Conservation (phyloP, 164 flowering plant genomes). For the Tetrastigma voinierianum region DNA sequence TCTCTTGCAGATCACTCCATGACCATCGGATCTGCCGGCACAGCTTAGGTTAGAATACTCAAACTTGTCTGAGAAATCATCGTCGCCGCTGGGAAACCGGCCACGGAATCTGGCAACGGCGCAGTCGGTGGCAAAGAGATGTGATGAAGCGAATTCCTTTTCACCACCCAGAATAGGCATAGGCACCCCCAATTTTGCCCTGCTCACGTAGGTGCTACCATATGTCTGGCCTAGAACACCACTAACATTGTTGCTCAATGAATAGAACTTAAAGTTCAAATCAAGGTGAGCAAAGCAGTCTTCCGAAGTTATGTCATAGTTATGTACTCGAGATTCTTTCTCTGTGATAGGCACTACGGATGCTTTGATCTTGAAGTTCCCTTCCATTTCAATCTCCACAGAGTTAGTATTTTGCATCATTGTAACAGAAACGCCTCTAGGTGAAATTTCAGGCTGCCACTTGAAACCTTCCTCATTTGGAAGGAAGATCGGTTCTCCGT, state of each 20-base stretch:
- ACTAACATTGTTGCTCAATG: conserved; percentile 39
- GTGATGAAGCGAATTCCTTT: conserved; percentile 35
- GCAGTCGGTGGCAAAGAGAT: conserved; percentile 50
- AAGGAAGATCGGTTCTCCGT: conserved; percentile 37
- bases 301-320: conserved; percentile 49
- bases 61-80: background rate
- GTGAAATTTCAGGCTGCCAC: conserved; percentile 26
- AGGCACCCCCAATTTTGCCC: conserved; percentile 38
- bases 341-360: conserved; percentile 56
- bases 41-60: conserved; percentile 28
- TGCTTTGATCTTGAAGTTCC: conserved; percentile 49
- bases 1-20: conserved; percentile 50
- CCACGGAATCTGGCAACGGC: conserved; percentile 32
- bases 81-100: background rate
- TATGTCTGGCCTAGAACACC: conserved; percentile 68
- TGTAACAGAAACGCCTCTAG: conserved; percentile 20
- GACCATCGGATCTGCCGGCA: conserved; percentile 33
- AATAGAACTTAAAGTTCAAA: conserved; percentile 55
- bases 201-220: conserved; percentile 37
- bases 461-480: conserved; percentile 31
- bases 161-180: conserved; percentile 70
- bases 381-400: conserved; percentile 38
- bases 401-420: conserved; percentile 31
- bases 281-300: conserved; percentile 76
- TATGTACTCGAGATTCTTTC: conserved; percentile 54